Base-by-base conservation (phyloP, 306 rosid genomes). In the Pyrus communis region DNA sequence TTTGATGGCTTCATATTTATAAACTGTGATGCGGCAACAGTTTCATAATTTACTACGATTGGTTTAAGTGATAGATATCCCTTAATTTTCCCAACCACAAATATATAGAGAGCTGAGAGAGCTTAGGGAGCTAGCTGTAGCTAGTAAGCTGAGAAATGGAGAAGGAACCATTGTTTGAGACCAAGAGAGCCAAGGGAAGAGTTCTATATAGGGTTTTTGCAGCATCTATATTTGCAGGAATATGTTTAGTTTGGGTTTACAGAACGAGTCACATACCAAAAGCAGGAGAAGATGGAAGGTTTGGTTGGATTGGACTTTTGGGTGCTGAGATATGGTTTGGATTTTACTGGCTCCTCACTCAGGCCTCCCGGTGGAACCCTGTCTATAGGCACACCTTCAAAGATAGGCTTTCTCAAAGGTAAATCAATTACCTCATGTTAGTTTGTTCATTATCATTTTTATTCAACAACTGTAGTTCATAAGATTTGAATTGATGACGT, bases 311-410 rank as follows among this genome's bases (percentile, higher is more conserved):
- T 59, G 90, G 86, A 15, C 19, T 92, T 88, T 42, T 90, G 62
- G 80, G 15, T 70, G 85, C 96, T 28, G 96, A 92, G 31, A 43
- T 89, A 3, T 92, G 96, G 93, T 92, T 89, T 46, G 81, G 90
- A 7, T 74, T 92, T 60, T 88, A 89, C 62, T 92, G 95, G 95
- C 0, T 91, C n/a, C 77, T 89, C 78, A 81, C 85, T 74, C 91
- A 88, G 76, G 82, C 90, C 27, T 7, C 76, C 9, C 77, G 93
- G 2, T 91, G 97, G 95, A 89, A 80, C 40, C 86, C 5, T 59
- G 43, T 85, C 0, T 81, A 73, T 45, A 78, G 97, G 57, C 45
- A 59, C 11, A 77, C 95, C 67, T 85, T 89, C 81, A 86, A 74
- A 28, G 60, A 84, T 18, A 81, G 77, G 11, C 95, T 92, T 78